Percentiles rank a stretch among this genome's conserved stretches.
These are phyloP conservation scores for Byssochlamys sp. DNA, from an alignment of 2,329 filamentous ascomycete genomes.

Conservation along the genomic window DNA sequence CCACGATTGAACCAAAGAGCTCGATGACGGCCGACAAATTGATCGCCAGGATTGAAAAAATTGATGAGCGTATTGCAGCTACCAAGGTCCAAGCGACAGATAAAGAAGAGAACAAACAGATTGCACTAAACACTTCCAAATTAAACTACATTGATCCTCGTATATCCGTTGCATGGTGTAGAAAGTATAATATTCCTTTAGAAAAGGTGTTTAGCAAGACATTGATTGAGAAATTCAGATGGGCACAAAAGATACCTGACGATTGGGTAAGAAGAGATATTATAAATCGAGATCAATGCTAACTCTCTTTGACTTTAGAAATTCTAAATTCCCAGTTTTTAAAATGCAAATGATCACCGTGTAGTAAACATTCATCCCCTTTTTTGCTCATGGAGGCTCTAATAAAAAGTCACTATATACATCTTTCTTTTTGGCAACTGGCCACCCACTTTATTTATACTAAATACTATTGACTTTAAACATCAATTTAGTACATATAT, in stretches of 20 bases:
- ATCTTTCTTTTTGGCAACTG: too few species aligned
- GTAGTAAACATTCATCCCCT: too few species aligned
- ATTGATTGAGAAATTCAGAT: slow-evolving; percentile 93
- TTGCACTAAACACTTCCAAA: slow-evolving; percentile 93
- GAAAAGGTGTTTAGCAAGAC: slow-evolving; percentile 98
- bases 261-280: too few species aligned
- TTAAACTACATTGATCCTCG: slow-evolving; percentile 99
- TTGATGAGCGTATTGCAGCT: slow-evolving; percentile 75
- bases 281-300: too few species aligned
- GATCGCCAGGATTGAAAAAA: slow-evolving; percentile 65
- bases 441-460: too few species aligned
- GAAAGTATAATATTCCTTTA: slow-evolving; percentile 94
- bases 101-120: slow-evolving; percentile 97
- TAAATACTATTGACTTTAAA: too few species aligned
- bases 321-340: too few species aligned
- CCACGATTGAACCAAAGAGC: slow-evolving; percentile 87
- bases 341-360: too few species aligned
- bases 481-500: too few species aligned
- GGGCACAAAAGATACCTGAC: slow-evolving; percentile 98
- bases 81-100: slow-evolving; percentile 81
- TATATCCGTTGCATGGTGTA: slow-evolving; percentile 90
- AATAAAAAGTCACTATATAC: too few species aligned
- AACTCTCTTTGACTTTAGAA: too few species aligned
- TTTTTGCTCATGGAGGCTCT: too few species aligned
- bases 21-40: slow-evolving; percentile 75